Base-by-base conservation (phyloP, 768 basidiomycete genomes). In the Tephrocybe sp. region DNA sequence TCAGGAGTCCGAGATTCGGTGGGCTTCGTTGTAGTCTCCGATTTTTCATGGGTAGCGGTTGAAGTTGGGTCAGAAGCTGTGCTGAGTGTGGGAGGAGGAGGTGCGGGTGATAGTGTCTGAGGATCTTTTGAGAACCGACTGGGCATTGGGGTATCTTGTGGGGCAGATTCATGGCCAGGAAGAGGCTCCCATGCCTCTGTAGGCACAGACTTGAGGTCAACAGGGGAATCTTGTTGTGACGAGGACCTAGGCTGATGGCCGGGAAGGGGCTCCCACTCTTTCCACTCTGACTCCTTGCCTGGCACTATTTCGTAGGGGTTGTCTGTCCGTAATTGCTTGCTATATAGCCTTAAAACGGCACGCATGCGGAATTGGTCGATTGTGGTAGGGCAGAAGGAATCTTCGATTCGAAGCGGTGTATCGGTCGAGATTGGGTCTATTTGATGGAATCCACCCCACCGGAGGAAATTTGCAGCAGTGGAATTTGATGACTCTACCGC, bases 391-490 rank as follows among this genome's bases (percentile, higher is more conserved):
- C 42, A 44, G 29, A 65, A 67, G 12, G 68, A 53, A 7, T 65
- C 59, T 4, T 49, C 42, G 19, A 66, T 61, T 15, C 38, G 18
- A 18, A 72, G 57, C 13, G 33, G 36, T 1, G 42, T 54, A 22
- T 57, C 45, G 12, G 52, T 45, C 8, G 62, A 57, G 27, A 71
- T 61, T 16, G 70, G 69, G 22, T 62, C 33, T 21, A 71, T 52
- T 7, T 52, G 39, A 36, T 64, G 46, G 49, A 73, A 72, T 4
- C 71, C 71, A 39, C 70, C 72, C 73, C 73, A 75, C 25, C 56
- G 49, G 10, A 72, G 46, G 51, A 71, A 71, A 30, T 22, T 41
- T 12, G 22, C 34, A 2, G 52, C 51, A 31, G 30, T 45, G 23
- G 0, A 18, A 16, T 41, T 36, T 31, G 46, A 41, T 18, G 45